A percentile compares a stretch with the other conserved stretches of the same genome.
Conservation (phyloP, 176 grass and related monocot genomes). For the Triticum dicoccoides region DNA sequence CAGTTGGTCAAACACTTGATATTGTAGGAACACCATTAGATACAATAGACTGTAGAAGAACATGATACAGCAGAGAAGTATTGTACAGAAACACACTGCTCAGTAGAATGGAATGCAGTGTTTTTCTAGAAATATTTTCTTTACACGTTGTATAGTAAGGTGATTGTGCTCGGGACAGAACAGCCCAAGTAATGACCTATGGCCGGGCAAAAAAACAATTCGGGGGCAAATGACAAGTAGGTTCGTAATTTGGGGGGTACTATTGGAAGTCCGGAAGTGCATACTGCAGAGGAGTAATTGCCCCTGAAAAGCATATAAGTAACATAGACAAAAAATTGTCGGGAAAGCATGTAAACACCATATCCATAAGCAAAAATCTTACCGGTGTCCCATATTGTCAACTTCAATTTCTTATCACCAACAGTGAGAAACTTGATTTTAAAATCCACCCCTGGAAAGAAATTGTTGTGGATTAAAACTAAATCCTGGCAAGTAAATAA, state of each 20-base stretch:
- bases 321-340: not conserved
- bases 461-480: not conserved
- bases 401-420: constrained; percentile 77
- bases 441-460: constrained; percentile 80
- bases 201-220: not conserved
- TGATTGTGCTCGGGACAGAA: not conserved
- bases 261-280: not conserved
- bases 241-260: not conserved
- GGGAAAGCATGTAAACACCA: not conserved
- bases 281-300: not conserved
- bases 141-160: not conserved
- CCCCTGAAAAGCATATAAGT: not conserved
- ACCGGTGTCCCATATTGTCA: constrained; percentile 99
- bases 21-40: not conserved
- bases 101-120: not conserved
- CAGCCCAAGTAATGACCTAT: not conserved
- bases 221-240: not conserved
- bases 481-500: not conserved
- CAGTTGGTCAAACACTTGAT: not conserved
- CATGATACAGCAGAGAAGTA: not conserved
- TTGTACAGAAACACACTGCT: not conserved
- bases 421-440: constrained; percentile 88
- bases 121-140: not conserved
- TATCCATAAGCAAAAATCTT: not conserved
- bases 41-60: not conserved